Base-by-base conservation (phyloP, 2,329 filamentous ascomycete species). In the Fusarium illudens region DNA sequence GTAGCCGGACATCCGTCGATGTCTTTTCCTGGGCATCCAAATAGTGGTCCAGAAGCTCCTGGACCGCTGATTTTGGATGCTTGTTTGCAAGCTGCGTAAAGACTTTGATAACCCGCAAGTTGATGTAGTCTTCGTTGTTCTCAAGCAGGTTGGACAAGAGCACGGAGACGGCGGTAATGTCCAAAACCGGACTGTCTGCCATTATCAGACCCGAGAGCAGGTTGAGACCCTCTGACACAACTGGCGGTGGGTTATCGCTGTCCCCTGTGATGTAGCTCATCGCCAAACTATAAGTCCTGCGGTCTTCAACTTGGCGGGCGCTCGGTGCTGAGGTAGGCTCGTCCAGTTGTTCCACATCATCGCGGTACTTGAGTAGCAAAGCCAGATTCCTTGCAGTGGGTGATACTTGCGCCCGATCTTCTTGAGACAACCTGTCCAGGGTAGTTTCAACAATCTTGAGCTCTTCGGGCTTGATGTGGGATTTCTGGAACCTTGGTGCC, bases 71-170 rank as follows among this genome's bases (percentile, higher is more conserved):
- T 39, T 84, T 86, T 0, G 90, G 89, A 52, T 92, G 90, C 58
- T 81, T 84, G 64, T 83, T 79, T 0, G 89, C 86, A 11, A 94
- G 77, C 22, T 87, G 84, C 0, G 86, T 85, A 61, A 92, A 87
- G 2, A 90, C 83, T 64, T 87, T 88, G 64, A 93, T 87, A 15
- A 88, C 86, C n/a, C 87, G 84, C 3, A 90, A 80, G 71, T 91
- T 90, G 63, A 93, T 89, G 73, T 90, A 94, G 58, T 92, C 90
- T 58, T 93, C 91, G 6, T 84, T 81, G 50, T 92, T 89, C 62
- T 85, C 84, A 2, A 93, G 80, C 1, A 92, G 81, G 10, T 85
- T 87, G 1, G 88, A 87, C 55, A 93, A 81, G 2, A 92, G 81
- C 6, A 90, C 85, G 1, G 90, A 80, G 4, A 88, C 82, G 1